A percentile compares a stretch with the other conserved stretches of the same genome.
Evolutionary conservation across 176 grass and related monocot genomes (phyloP).

Genomic region (Eragrostis curvula): DNA sequence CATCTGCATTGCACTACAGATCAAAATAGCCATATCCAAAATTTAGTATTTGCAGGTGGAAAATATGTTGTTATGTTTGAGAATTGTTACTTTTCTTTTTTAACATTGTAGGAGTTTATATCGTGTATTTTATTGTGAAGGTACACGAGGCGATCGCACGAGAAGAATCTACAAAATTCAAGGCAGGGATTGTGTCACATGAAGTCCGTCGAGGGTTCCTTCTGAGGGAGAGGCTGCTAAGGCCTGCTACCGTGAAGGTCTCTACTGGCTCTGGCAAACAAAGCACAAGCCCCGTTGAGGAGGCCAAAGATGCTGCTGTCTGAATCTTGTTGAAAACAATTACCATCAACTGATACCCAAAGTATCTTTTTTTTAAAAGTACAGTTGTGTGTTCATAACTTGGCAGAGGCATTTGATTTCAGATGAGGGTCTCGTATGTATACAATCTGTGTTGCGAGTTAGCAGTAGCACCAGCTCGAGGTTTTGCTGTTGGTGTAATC

Average conservation of each 20-base stretch:
- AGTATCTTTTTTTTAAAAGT: slow-evolving; percentile 27
- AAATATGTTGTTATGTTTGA: slow-evolving; percentile 5
- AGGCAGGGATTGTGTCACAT: slow-evolving; percentile 71
- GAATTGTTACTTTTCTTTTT: slow-evolving; percentile 10
- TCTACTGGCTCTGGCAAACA: slow-evolving; percentile 58
- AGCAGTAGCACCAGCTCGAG: not conserved
- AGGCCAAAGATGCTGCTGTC: slow-evolving; percentile 39
- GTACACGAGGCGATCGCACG: slow-evolving; percentile 83
- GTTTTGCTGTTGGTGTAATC: slow-evolving; percentile 27
- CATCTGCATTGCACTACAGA: not conserved
- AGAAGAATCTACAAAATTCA: slow-evolving; percentile 78
- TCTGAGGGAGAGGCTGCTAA: slow-evolving; percentile 64
- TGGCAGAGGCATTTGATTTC: not conserved
- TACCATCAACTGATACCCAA: slow-evolving; percentile 22
- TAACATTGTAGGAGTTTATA: not conserved
- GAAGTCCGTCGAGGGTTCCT: slow-evolving; percentile 74
- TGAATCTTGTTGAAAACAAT: slow-evolving; percentile 32
- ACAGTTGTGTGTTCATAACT: slow-evolving; percentile 34
- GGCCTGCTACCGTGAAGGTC: slow-evolving; percentile 83
- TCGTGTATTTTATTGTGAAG: slow-evolving; percentile 39
- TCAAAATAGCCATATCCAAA: not conserved
- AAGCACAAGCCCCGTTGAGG: slow-evolving; percentile 24
- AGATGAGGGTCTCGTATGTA: not conserved
- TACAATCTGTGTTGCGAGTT: not conserved
- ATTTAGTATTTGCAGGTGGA: not conserved